Conservation (phyloP, 768 basidiomycete species). For the Pilatotrama ljubarskyi region DNA sequence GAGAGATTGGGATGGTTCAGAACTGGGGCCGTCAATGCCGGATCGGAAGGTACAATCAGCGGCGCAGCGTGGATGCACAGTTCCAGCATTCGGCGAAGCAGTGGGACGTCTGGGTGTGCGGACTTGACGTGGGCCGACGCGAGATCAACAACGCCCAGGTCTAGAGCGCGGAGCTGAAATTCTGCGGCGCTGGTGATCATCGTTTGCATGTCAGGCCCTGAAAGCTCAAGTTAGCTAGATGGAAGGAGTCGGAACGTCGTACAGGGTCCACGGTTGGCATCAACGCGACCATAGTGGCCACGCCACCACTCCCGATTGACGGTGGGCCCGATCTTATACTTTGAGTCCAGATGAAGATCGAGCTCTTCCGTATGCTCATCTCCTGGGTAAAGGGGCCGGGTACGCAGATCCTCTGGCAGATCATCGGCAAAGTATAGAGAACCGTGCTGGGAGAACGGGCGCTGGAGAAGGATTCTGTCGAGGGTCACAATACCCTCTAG, state of each 20-base stretch:
- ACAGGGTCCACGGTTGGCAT: conserved; percentile 9
- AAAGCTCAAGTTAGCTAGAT: not conserved
- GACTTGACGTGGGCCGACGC: not conserved
- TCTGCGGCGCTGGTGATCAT: conserved; percentile 9
- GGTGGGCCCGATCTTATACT: conserved; percentile 2
- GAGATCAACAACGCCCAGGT: not conserved
- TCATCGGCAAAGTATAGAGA: conserved; percentile 1
- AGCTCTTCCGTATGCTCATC: not conserved
- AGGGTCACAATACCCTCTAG: not conserved
- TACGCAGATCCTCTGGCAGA: not conserved
- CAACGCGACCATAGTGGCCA: not conserved
- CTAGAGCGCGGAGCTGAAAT: not conserved
- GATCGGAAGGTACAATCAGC: not conserved
- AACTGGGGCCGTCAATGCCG: conserved; percentile 3
- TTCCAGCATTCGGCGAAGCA: conserved; percentile 6
- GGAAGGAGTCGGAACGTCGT: not conserved
- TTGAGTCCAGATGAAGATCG: too few relatives aligned
- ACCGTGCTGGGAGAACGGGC: not conserved
- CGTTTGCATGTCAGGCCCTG: conserved; percentile 11
- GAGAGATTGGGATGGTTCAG: conserved; percentile 13
- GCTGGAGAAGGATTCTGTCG: not conserved
- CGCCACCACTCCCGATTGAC: conserved; percentile 10
- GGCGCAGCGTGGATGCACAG: conserved; percentile 11
- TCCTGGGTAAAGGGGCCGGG: not conserved
- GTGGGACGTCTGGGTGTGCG: not conserved